phyloP scores from a whole-genome alignment of 78 protist genomes.

The Guillardia theta region DNA sequence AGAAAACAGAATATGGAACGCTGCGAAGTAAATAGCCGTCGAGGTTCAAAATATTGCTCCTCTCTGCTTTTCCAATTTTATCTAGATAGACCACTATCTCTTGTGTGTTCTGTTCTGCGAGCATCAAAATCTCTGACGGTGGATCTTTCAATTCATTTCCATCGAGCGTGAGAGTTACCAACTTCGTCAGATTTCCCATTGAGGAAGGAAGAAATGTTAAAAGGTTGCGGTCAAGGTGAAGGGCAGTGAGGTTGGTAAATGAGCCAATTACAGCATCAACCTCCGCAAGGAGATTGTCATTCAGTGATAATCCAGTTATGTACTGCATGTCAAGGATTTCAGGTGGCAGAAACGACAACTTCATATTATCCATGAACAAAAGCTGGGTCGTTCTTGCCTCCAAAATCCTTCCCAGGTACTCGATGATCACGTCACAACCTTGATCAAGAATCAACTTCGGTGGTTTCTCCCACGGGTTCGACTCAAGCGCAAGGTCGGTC shows the following conservation, averaged over 20 bases:
- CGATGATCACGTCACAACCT: not conserved
- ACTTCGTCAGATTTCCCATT: not conserved
- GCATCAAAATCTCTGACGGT: conserved; percentile 24
- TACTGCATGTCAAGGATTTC: conserved; percentile 20
- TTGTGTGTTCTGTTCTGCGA: not conserved
- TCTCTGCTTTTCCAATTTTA: not conserved
- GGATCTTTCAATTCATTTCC: conserved; percentile 11
- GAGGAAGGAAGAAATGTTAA: not conserved
- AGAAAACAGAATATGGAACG: not conserved
- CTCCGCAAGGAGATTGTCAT: conserved; percentile 4
- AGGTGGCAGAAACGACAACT: conserved; percentile 17
- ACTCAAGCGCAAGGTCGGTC: not conserved
- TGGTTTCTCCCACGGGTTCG: not conserved
- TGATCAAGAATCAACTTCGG: not conserved
- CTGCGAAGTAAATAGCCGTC: conserved; percentile 11
- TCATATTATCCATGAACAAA: conserved; percentile 23
- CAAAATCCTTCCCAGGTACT: not conserved
- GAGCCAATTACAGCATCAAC: not conserved
- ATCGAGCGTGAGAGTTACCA: not conserved
- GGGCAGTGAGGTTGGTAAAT: conserved; percentile 16
- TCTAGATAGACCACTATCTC: not conserved
- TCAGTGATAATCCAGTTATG: not conserved
- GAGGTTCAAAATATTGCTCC: not conserved
- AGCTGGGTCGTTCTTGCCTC: not conserved
- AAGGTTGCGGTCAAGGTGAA: conserved; percentile 17